Conservation (phyloP, 176 grass and related monocot species). For the Rhynchospora pubera region DNA sequence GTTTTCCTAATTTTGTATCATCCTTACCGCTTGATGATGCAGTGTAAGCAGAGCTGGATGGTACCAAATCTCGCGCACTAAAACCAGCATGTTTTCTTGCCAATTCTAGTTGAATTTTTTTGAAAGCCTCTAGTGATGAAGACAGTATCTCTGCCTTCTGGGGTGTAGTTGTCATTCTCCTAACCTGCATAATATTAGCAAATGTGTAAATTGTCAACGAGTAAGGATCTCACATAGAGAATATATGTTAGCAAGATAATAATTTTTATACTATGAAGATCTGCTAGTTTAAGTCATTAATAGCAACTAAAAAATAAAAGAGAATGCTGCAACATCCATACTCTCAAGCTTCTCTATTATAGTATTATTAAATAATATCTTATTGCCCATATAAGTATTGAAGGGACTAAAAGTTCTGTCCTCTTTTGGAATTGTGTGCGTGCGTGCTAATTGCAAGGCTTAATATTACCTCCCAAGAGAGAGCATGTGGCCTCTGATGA, state of each 20-base stretch:
- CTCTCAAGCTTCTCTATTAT: not conserved
- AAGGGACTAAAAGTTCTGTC: not conserved
- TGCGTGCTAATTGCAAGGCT: not conserved
- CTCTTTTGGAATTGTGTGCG: not conserved
- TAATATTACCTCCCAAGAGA: conserved; percentile 86
- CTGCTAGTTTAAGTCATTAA: not conserved
- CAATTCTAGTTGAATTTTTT: conserved; percentile 81
- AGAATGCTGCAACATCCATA: not conserved
- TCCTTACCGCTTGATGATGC: conserved; percentile 10
- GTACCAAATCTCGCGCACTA: conserved; percentile 31
- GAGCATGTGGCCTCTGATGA: conserved; percentile 84
- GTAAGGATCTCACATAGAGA: not conserved
- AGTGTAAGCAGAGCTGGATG: conserved; percentile 34
- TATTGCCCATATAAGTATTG: not conserved
- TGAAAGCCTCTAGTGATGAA: conserved; percentile 98
- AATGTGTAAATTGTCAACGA: not conserved
- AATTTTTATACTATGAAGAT: not conserved
- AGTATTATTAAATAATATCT: not conserved
- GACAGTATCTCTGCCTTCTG: conserved; percentile 98
- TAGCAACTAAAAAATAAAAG: not conserved
- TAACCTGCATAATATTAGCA: conserved; percentile 49
- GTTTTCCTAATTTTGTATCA: conserved; percentile 13
- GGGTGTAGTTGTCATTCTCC: conserved; percentile 92
- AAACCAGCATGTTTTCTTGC: conserved; percentile 58
- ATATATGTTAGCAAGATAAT: not conserved